phyloP scores from a whole-genome alignment of 345 rosid genomes.

The Toxicodendron radicans region DNA sequence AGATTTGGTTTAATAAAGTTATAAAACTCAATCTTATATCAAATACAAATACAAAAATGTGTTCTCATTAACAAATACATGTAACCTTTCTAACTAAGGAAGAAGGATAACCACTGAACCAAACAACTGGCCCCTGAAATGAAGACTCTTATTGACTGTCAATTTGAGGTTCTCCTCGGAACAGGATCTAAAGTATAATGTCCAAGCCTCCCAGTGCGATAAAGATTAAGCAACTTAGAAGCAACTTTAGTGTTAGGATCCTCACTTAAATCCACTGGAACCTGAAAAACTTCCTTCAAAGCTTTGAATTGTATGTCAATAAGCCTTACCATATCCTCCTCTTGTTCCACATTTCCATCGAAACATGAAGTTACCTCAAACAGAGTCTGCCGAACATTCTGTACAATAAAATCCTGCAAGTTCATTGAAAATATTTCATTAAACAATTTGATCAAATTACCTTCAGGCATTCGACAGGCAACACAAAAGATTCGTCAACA shows the following conservation, averaged over 20 bases:
- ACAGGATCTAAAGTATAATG: conserved; percentile 61
- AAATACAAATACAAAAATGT: too few species aligned
- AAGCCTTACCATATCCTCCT: conserved; percentile 41
- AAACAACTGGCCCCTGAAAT: too few species aligned
- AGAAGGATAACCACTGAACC: too few species aligned
- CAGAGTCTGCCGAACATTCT: conserved; percentile 53
- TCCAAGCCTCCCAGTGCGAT: conserved; percentile 83
- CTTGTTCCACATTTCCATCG: conserved; percentile 33
- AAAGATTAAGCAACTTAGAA: conserved; percentile 63
- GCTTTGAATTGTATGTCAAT: conserved; percentile 43
- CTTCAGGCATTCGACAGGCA: neutral
- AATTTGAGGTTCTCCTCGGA: conserved; percentile 16
- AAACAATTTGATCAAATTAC: neutral
- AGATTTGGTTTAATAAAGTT: too few species aligned
- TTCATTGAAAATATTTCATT: neutral
- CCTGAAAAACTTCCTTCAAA: conserved; percentile 40
- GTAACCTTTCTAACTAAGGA: too few species aligned
- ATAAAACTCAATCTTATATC: too few species aligned
- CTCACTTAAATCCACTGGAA: conserved; percentile 38
- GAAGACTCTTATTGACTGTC: too few species aligned
- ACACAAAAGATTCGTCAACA: neutral
- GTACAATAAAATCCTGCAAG: conserved; percentile 63
- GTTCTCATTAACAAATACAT: too few species aligned
- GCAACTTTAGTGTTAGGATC: conserved; percentile 44
- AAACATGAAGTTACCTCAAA: conserved; percentile 44